Evolutionary conservation across 2,329 filamentous ascomycete species (phyloP).

Genomic region (Pestalotiopsis sp.): DNA sequence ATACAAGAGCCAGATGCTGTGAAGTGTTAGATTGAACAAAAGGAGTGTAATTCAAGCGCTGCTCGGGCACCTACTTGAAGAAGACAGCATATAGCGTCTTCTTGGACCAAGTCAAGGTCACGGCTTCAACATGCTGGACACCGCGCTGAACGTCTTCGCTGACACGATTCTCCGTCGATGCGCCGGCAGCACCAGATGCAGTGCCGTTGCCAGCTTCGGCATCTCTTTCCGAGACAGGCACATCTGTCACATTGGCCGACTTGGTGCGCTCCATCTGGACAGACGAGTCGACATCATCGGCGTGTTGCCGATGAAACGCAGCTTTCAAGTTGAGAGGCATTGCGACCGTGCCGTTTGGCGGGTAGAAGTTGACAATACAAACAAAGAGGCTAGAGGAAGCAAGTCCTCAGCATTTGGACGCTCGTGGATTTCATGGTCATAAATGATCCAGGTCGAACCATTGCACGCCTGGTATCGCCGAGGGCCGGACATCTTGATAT

Average conservation of each 20-base stretch:
- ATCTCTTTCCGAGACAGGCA: not conserved
- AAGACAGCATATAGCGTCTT: constrained; percentile 41
- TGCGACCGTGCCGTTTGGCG: not conserved
- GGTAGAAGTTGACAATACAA: not conserved
- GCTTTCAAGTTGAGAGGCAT: not conserved
- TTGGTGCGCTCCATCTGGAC: not conserved
- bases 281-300: not conserved
- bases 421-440: not conserved
- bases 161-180: not conserved
- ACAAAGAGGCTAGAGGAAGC: not conserved
- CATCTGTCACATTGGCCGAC: not conserved
- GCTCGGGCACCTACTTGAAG: constrained; percentile 32
- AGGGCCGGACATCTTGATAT: not conserved
- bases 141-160: constrained; percentile 27
- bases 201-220: not conserved
- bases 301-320: not conserved
- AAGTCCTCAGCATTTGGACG: not conserved
- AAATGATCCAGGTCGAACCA: not conserved
- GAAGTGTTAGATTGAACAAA: not conserved
- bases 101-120: constrained; percentile 43
- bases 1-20: constrained; percentile 44
- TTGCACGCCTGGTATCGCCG: not conserved
- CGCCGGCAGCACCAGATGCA: not conserved
- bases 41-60: not conserved
- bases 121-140: constrained; percentile 47